Percentiles rank a stretch among this genome's conserved stretches.
Evolutionary conservation across 768 basidiomycete species (phyloP).

Genomic region (Lentinus tigrinus): DNA sequence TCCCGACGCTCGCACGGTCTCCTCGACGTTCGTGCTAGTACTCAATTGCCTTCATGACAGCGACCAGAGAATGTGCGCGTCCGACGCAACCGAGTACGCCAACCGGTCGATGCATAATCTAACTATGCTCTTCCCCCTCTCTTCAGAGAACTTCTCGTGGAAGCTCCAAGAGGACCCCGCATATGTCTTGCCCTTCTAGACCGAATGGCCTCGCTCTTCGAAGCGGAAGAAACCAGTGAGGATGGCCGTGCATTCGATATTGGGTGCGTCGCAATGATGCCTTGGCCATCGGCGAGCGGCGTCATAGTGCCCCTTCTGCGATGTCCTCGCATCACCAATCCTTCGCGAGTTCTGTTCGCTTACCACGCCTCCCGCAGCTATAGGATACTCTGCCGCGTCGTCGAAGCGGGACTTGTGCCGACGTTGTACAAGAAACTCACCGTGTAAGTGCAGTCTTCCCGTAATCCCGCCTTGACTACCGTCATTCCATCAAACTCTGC

Average conservation of each 20-base stretch:
- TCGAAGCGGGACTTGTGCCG: slow-evolving; percentile 57
- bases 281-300: too few relatives aligned
- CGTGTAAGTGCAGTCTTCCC: slow-evolving; percentile 45
- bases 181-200: slow-evolving; percentile 72
- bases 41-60: slow-evolving; percentile 68
- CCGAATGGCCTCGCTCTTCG: slow-evolving; percentile 66
- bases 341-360: background rate
- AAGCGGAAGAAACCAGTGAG: slow-evolving; percentile 63
- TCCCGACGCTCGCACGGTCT: slow-evolving; percentile 58
- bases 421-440: slow-evolving; percentile 59
- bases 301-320: background rate
- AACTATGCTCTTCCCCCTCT: background rate
- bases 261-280: slow-evolving; percentile 47
- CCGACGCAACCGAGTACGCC: slow-evolving; percentile 3
- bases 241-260: slow-evolving; percentile 73
- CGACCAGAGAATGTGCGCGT: slow-evolving; percentile 52
- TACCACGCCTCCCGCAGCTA: slow-evolving; percentile 43
- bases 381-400: slow-evolving; percentile 59
- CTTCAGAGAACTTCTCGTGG: slow-evolving; percentile 50
- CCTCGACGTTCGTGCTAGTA: slow-evolving; percentile 67
- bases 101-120: background rate
- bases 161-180: slow-evolving; percentile 55
- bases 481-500: background rate
- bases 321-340: background rate
- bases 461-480: background rate